These are phyloP conservation scores for Neurospora discreta DNA, from an alignment of 495 filamentous ascomycete genomes.

Conservation along the genomic window DNA sequence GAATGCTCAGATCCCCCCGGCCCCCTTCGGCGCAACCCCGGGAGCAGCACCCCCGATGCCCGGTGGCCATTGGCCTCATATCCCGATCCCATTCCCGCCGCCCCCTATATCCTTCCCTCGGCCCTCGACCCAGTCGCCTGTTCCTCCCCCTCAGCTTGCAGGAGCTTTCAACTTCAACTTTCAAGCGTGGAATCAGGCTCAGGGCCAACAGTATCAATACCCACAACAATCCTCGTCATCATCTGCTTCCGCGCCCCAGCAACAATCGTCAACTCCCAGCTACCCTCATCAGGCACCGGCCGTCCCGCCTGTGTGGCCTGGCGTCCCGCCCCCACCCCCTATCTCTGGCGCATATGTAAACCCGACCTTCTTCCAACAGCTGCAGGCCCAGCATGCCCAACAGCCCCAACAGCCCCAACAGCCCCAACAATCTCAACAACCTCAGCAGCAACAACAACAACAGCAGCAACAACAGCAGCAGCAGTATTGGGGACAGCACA, in stretches of 20 bases:
- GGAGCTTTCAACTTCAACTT: constrained; percentile 10
- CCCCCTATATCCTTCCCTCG: constrained; percentile 3
- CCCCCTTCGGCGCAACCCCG: constrained; percentile 6
- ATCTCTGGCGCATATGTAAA: constrained; percentile 51
- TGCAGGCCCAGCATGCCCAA: constrained; percentile 13
- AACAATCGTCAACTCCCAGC: constrained; percentile 2
- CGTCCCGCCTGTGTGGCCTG: constrained; percentile 2
- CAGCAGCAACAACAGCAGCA: constrained; percentile 11
- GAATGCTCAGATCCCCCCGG: constrained; percentile 7
- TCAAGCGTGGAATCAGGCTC: constrained; percentile 10
- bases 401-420: background rate
- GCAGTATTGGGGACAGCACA: constrained; percentile 1
- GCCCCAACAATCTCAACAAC: constrained; percentile 28
- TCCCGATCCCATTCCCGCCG: background rate
- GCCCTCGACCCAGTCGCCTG: constrained; percentile 3
- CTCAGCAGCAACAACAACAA: constrained; percentile 21
- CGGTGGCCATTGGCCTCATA: constrained; percentile 5
- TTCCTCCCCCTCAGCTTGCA: constrained; percentile 1
- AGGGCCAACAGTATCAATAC: constrained; percentile 9
- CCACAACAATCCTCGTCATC: constrained; percentile 2
- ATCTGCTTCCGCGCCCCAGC: background rate
- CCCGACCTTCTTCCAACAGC: constrained; percentile 46
- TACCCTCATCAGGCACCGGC: background rate
- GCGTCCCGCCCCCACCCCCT: constrained; percentile 10
- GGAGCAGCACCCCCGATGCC: background rate